A percentile compares a stretch with the other conserved stretches of the same genome.
phyloP scores from a whole-genome alignment of 2,329 filamentous ascomycete genomes.

The Basipetospora chlamydospora region DNA sequence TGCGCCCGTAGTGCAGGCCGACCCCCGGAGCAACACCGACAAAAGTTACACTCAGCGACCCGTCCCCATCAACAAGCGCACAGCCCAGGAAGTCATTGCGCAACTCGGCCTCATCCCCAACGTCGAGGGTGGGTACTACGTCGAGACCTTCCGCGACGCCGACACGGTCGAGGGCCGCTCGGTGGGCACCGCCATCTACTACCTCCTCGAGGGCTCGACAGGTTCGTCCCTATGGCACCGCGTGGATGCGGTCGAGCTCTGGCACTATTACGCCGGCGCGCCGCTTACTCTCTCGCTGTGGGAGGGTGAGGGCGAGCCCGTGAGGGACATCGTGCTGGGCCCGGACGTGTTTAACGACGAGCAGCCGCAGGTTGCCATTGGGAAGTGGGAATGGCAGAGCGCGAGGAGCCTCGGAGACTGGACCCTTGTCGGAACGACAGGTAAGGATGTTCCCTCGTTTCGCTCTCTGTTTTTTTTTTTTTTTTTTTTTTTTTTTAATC shows the following conservation, averaged over 20 bases:
- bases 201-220: conserved; percentile 28
- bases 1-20: no score
- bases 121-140: conserved; percentile 31
- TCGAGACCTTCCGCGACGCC: conserved; percentile 30
- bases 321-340: conserved; percentile 22
- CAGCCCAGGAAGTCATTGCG: not conserved
- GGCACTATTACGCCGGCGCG: conserved; percentile 40
- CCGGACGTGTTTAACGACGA: conserved; percentile 26
- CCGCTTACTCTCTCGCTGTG: conserved; percentile 31
- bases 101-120: conserved; percentile 1
- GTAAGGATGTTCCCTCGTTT: conserved; percentile 3
- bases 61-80: not conserved
- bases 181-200: conserved; percentile 35
- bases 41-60: no score
- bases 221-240: conserved; percentile 35
- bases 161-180: conserved; percentile 19
- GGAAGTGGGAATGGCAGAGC: conserved; percentile 28
- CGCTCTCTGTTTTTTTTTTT: no score
- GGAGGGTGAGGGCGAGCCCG: conserved; percentile 24
- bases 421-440: conserved; percentile 28
- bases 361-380: conserved; percentile 27
- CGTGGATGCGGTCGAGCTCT: conserved; percentile 32
- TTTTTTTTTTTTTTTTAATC: no score
- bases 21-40: no score
- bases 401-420: conserved; percentile 29